These are phyloP conservation scores for Neopestalotiopsis rosae DNA, from an alignment of 2,329 filamentous ascomycete genomes.

Conservation along the genomic window DNA sequence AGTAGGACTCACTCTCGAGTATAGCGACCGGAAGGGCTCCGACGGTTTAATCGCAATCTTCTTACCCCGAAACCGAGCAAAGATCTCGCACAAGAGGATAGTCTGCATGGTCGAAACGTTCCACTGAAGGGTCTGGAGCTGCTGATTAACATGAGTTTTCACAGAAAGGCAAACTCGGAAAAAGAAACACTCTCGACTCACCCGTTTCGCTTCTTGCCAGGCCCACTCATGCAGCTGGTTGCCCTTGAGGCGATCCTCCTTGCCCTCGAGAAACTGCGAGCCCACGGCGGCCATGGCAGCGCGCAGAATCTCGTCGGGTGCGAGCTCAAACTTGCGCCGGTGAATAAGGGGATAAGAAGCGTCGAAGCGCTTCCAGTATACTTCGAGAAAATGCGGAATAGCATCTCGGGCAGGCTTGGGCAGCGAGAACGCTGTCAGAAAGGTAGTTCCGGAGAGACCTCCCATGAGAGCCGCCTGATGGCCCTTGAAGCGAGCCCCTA, in stretches of 20 bases:
- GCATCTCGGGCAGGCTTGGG: slow-evolving; percentile 43
- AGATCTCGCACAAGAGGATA: slow-evolving; percentile 60
- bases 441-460: slow-evolving; percentile 40
- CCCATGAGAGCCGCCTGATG: slow-evolving; percentile 38
- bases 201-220: slow-evolving; percentile 53
- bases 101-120: slow-evolving; percentile 57
- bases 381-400: slow-evolving; percentile 55
- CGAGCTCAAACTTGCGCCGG: slow-evolving; percentile 48
- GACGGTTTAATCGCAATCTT: slow-evolving; percentile 54
- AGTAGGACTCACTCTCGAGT: slow-evolving; percentile 56
- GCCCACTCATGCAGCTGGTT: slow-evolving; percentile 57
- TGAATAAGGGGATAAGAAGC: slow-evolving; percentile 57
- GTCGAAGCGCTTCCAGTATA: slow-evolving; percentile 60
- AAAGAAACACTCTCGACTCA: slow-evolving; percentile 41
- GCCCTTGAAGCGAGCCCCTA: slow-evolving; percentile 47
- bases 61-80: slow-evolving; percentile 59
- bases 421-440: slow-evolving; percentile 43
- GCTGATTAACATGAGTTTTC: slow-evolving; percentile 17
- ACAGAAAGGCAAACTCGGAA: background rate
- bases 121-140: slow-evolving; percentile 51
- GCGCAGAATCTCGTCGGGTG: slow-evolving; percentile 49
- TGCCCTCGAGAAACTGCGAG: slow-evolving; percentile 53
- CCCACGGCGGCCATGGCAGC: slow-evolving; percentile 64
- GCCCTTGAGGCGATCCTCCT: slow-evolving; percentile 56
- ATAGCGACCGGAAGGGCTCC: slow-evolving; percentile 54